Evolutionary conservation across 192 early-diverging fungal species (phyloP), one percentile per base, ranked within the genome.

Genomic region (Coemansia sp.): DNA sequence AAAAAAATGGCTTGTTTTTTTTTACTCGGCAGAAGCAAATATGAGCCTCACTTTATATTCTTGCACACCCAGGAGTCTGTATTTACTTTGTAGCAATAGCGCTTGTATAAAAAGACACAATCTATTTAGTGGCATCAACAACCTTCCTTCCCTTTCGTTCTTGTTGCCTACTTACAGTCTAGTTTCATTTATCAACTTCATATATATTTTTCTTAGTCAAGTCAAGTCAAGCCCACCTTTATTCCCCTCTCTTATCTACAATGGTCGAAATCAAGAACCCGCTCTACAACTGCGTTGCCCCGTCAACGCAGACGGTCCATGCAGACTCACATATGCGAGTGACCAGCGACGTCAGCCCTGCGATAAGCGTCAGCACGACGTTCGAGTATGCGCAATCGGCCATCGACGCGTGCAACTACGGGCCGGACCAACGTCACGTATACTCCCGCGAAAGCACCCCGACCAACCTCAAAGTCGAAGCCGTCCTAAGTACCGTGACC

Each of bases 341-440:
- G 29, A 75, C 84, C 11, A 17, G 77, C 36, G 88, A 91, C 61
- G 65, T 91, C 1, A 68, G 75, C 4, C 67, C 86, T 4, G 71
- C 85, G 1, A 73, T 91, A 7, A 73, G 72, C 71, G 85, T 89
- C 17, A 72, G 85, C 5, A 85, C 88, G 12, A 89, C 84, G 18
- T 89, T 72, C 63, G 64, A 63, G 8, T 69, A 71, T 48, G 51
- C 66, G 18, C 68, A 72, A 50, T 60, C 60, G 56, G 66, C 45
- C 3, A 50, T 71, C 10, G 60, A 59, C 40, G 71, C 38, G 10
- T 67, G 62, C 63, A 83, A 86, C 68, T 73, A 71, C 55, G 58
- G 71, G 14, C 40, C 29, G 50, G 67, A 69, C 56, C 76, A 76
- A 63, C 65, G 61, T 14, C 67, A 85, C 82, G 60, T 85, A 8